Conservation (phyloP, 2,329 filamentous ascomycete species). For the Fusarium hainanense region DNA sequence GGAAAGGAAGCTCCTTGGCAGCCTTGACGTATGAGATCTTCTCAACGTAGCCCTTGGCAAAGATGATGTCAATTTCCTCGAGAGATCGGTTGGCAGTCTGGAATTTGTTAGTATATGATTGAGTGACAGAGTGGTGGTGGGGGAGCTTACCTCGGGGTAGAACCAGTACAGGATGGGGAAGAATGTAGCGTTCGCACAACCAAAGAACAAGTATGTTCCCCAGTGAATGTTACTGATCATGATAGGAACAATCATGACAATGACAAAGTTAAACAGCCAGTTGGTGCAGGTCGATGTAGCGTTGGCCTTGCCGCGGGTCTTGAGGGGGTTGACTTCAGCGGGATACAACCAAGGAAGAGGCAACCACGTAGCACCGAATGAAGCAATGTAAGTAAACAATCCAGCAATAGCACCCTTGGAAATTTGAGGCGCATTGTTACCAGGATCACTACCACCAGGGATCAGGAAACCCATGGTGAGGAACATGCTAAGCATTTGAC, state of each 20-base stretch:
- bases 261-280: constrained; percentile 64
- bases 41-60: constrained; percentile 68
- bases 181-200: constrained; percentile 62
- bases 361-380: constrained; percentile 73
- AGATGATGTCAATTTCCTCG: constrained; percentile 69
- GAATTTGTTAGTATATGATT: not conserved
- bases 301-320: constrained; percentile 59
- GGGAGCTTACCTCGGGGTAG: constrained; percentile 52
- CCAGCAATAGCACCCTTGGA: constrained; percentile 76
- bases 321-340: constrained; percentile 64
- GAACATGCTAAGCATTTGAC: constrained; percentile 68
- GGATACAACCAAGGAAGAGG: constrained; percentile 71
- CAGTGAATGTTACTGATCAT: constrained; percentile 69
- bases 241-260: constrained; percentile 74
- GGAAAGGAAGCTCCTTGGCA: constrained; percentile 65
- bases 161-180: constrained; percentile 63
- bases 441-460: constrained; percentile 63
- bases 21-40: constrained; percentile 70
- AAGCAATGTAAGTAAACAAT: constrained; percentile 76
- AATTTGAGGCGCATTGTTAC: constrained; percentile 58
- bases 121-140: accelerated
- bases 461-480: constrained; percentile 72
- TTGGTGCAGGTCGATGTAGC: constrained; percentile 70
- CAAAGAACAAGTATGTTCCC: constrained; percentile 63
- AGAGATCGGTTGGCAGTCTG: constrained; percentile 56